Percentiles rank a stretch among this genome's conserved stretches.
Conservation (phyloP, 768 basidiomycete species). For the Agrocybe praecox region DNA sequence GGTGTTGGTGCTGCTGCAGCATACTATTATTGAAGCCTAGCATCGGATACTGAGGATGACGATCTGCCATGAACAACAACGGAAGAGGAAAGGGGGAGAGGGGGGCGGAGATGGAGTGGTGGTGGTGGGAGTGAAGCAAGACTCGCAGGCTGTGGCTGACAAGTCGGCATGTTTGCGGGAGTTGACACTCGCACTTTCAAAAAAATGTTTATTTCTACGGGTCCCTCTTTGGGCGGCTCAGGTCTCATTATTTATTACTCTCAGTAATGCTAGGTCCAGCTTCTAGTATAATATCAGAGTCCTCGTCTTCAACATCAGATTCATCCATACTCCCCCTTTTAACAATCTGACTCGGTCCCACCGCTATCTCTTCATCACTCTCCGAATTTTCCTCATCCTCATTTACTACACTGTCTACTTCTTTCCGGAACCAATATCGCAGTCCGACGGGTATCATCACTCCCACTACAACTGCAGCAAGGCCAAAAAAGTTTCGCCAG, state of each 20-base stretch:
- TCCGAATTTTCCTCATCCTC: constrained; percentile 32
- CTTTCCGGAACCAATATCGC: constrained; percentile 77
- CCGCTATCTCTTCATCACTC: constrained; percentile 43
- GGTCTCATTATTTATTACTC: background rate
- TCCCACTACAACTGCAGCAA: constrained; percentile 84
- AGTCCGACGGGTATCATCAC: constrained; percentile 94
- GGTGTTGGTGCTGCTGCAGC: constrained; percentile 49
- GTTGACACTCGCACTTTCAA: constrained; percentile 33
- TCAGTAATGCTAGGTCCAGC: constrained; percentile 56
- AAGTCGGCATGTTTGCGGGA: constrained; percentile 45
- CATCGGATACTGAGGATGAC: constrained; percentile 56
- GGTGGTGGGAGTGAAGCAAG: constrained; percentile 61
- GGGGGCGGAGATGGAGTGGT: constrained; percentile 31
- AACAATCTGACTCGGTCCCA: constrained; percentile 46
- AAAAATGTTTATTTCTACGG: constrained; percentile 14
- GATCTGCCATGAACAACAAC: constrained; percentile 60
- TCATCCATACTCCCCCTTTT: constrained; percentile 21
- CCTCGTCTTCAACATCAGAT: constrained; percentile 43
- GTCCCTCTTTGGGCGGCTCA: constrained; percentile 7
- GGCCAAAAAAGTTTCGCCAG: constrained; percentile 84
- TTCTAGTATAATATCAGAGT: constrained; percentile 76
- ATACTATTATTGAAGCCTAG: constrained; percentile 48
- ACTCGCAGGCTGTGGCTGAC: constrained; percentile 50
- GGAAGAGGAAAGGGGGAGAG: constrained; percentile 28
- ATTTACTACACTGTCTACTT: constrained; percentile 46